Evolutionary conservation across 768 basidiomycete species (phyloP), one percentile per base, ranked within the genome.

Genomic region (Phlebiopsis flavidoalba): DNA sequence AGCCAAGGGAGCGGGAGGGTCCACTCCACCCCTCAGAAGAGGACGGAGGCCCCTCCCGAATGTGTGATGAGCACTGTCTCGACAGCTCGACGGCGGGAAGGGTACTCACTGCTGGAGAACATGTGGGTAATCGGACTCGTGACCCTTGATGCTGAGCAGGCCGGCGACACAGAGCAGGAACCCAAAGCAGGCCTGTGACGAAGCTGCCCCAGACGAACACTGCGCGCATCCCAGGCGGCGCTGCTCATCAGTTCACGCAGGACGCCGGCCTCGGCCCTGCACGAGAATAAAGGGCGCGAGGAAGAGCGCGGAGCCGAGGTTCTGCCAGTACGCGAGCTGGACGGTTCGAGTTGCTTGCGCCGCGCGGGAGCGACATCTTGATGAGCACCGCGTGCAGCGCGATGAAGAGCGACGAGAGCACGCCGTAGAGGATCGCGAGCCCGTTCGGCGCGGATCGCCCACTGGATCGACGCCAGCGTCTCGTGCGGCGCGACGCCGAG

Each of bases 111-210:
- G 64, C 81, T 87, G 15, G 86, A 86, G 73, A 93, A 89, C 89
- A 91, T 93, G 70, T 92, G 91, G 1, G 89, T 91, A 57, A 93
- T 81, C 5, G 91, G 91, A 59, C 86, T 88, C 15, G 90, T 92
- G 53, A 91, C 83, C n/a, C 80, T 88, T 88, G 76, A 93, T 90
- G 68, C 87, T 89, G 62, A 93, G 75, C 65, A 92, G 73, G 21
- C 88, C 89, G 0, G 91, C 89, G 45, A 93, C 74, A 64, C 88
- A 90, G 43, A 93, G 84, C 61, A 92, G 70, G 76, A 92, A 93
- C 1, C 91, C 91, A 62, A 91, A 88, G 26, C n/a, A 86, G 62
- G 17, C 90, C 90, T 21, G 89, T 91, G 51, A 88, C 76, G 50
- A 84, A 63, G 60, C 79, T 84, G 1, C 89, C 89, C 82, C 81